Conservation (phyloP, 768 basidiomycete species). For the Boletus rubroflammeus region DNA sequence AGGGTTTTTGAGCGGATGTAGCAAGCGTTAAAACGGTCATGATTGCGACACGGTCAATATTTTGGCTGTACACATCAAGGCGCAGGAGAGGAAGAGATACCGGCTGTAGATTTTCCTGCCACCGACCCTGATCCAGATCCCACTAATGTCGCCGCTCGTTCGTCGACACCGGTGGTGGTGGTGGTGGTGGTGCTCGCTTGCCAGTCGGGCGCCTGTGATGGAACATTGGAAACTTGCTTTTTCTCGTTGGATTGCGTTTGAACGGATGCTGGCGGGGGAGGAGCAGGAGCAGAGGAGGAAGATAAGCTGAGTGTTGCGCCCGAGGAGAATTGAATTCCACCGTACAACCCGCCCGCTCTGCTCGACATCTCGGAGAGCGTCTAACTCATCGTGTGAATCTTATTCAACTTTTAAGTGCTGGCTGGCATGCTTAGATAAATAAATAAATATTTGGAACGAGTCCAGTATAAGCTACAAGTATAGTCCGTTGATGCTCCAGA, state of each 20-base stretch:
- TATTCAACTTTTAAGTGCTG: neutral
- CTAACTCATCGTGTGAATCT: slow-evolving; percentile 17
- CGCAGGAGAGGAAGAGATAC: slow-evolving; percentile 48
- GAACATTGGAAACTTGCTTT: slow-evolving; percentile 14
- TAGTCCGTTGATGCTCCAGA: slow-evolving; percentile 11
- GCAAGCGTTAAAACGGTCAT: slow-evolving; percentile 26
- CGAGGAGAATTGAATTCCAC: slow-evolving; percentile 82
- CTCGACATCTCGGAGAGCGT: slow-evolving; percentile 55
- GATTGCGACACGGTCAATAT: slow-evolving; percentile 37
- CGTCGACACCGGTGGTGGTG: slow-evolving; percentile 19
- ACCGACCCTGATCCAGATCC: slow-evolving; percentile 32
- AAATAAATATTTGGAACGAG: neutral
- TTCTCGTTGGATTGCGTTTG: slow-evolving; percentile 20
- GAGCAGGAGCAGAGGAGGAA: slow-evolving; percentile 36
- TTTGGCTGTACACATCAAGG: slow-evolving; percentile 34
- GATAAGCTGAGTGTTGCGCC: slow-evolving; percentile 50
- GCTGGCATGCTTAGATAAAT: neutral
- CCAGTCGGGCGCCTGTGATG: slow-evolving; percentile 23
- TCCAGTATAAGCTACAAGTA: neutral
- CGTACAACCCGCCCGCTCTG: slow-evolving; percentile 81
- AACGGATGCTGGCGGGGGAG: slow-evolving; percentile 17
- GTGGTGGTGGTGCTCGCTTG: slow-evolving; percentile 18
- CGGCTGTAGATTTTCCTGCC: slow-evolving; percentile 50
- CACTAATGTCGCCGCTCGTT: slow-evolving; percentile 23
- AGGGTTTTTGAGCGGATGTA: neutral